These are phyloP conservation scores for Boletellus sp. DNA, from an alignment of 768 basidiomycete genomes.

Conservation along the genomic window DNA sequence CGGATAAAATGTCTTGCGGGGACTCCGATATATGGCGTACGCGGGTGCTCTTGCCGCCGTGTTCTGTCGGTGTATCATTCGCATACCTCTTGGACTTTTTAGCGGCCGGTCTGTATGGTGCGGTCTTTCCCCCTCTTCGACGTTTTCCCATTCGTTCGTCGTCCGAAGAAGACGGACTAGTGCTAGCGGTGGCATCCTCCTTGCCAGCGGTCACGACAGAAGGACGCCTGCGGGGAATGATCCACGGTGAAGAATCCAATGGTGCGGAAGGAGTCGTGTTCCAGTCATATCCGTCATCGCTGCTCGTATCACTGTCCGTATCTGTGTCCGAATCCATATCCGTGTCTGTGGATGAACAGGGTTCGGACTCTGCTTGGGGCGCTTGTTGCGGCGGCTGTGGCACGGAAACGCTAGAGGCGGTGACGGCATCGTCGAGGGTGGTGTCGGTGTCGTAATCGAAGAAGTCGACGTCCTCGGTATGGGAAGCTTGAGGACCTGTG, in stretches of 20 bases:
- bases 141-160: slow-evolving; percentile 16
- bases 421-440: slow-evolving; percentile 7
- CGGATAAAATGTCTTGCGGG: neutral
- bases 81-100: slow-evolving; percentile 15
- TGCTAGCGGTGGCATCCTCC: neutral
- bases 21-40: neutral
- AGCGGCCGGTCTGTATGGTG: neutral
- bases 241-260: slow-evolving; percentile 11
- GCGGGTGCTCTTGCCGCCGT: neutral
- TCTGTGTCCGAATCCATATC: slow-evolving; percentile 4
- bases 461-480: slow-evolving; percentile 6
- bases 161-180: slow-evolving; percentile 1
- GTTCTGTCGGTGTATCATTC: slow-evolving; percentile 10
- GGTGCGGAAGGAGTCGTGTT: neutral
- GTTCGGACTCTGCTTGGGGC: slow-evolving; percentile 3
- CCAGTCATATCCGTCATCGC: slow-evolving; percentile 15
- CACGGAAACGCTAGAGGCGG: neutral
- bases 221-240: slow-evolving; percentile 20
- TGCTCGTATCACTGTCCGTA: slow-evolving; percentile 14
- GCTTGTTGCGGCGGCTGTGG: slow-evolving; percentile 1
- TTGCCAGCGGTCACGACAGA: slow-evolving; percentile 13
- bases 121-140: slow-evolving; percentile 7
- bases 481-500: neutral
- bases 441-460: slow-evolving; percentile 23
- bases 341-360: slow-evolving; percentile 1